phyloP scores from a whole-genome alignment of 495 filamentous ascomycete genomes.

The Terfezia claveryi region DNA sequence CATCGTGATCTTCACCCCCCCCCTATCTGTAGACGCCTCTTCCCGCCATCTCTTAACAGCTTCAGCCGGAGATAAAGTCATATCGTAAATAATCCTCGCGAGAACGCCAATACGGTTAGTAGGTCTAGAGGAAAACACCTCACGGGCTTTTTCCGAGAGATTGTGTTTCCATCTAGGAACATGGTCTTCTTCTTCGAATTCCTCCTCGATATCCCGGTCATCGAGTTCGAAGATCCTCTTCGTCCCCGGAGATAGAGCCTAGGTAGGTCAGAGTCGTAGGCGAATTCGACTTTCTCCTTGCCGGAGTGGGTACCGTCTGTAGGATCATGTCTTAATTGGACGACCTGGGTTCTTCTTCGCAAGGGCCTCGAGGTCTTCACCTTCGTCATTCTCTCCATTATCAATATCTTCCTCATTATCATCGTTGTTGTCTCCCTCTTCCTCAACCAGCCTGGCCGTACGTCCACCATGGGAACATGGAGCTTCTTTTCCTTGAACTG shows the following conservation, averaged over 20 bases:
- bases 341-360: slow-evolving; percentile 31
- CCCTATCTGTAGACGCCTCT: slow-evolving; percentile 23
- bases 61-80: slow-evolving; percentile 47
- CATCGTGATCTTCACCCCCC: slow-evolving; percentile 29
- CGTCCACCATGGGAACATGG: slow-evolving; percentile 83
- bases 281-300: slow-evolving; percentile 55
- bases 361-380: slow-evolving; percentile 29
- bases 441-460: slow-evolving; percentile 38
- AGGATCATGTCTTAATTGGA: slow-evolving; percentile 27
- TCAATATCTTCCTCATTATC: slow-evolving; percentile 28
- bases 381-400: slow-evolving; percentile 36
- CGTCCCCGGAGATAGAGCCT: slow-evolving; percentile 61
- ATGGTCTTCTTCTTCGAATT: slow-evolving; percentile 32
- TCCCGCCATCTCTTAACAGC: slow-evolving; percentile 63
- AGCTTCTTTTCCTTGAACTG: slow-evolving; percentile 85
- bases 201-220: slow-evolving; percentile 30
- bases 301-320: slow-evolving; percentile 17
- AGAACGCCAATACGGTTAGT: slow-evolving; percentile 59
- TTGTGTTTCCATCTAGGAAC: slow-evolving; percentile 78
- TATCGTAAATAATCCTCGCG: slow-evolving; percentile 72
- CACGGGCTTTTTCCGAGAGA: slow-evolving; percentile 50
- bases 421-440: slow-evolving; percentile 33
- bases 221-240: slow-evolving; percentile 36
- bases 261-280: slow-evolving; percentile 92
- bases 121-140: slow-evolving; percentile 42